Percentiles rank a stretch among this genome's conserved stretches.
Evolutionary conservation across 176 grass and related monocot genomes (phyloP).

Genomic region (Olyra latifolia): DNA sequence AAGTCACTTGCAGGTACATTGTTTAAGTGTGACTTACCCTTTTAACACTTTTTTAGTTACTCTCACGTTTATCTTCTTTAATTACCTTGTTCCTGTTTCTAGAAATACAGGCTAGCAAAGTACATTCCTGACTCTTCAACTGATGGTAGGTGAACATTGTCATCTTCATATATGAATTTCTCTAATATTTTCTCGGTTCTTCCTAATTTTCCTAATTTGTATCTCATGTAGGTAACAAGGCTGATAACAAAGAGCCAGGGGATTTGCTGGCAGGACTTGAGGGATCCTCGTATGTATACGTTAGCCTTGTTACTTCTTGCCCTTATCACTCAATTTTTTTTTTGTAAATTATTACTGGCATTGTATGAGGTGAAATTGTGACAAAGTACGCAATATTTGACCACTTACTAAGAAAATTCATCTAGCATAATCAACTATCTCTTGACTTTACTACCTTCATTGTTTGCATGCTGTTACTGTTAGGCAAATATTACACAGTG

Average conservation of each 20-base stretch:
- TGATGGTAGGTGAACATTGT: slow-evolving; percentile 63
- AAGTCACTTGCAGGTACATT: slow-evolving; percentile 96
- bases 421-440: slow-evolving; percentile 2
- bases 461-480: not conserved
- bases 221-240: slow-evolving; percentile 50
- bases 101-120: slow-evolving; percentile 98
- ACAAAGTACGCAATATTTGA: not conserved
- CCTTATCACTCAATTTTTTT: not conserved
- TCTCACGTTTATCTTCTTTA: slow-evolving; percentile 28
- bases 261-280: slow-evolving; percentile 65
- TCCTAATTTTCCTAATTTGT: slow-evolving; percentile 16
- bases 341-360: not conserved
- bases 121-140: slow-evolving; percentile 79
- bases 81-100: slow-evolving; percentile 22
- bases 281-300: slow-evolving; percentile 83
- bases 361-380: slow-evolving; percentile 1
- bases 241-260: slow-evolving; percentile 77
- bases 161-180: not conserved
- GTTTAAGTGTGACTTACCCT: slow-evolving; percentile 11
- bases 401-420: not conserved
- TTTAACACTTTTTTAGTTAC: not conserved
- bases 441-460: not conserved
- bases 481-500: not conserved
- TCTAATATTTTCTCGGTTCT: slow-evolving; percentile 1
- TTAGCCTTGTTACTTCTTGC: not conserved